Percentiles rank a stretch among this genome's conserved stretches.
Conservation (phyloP, 108 stramenopile genomes). For the Cyclotella kingstonii region DNA sequence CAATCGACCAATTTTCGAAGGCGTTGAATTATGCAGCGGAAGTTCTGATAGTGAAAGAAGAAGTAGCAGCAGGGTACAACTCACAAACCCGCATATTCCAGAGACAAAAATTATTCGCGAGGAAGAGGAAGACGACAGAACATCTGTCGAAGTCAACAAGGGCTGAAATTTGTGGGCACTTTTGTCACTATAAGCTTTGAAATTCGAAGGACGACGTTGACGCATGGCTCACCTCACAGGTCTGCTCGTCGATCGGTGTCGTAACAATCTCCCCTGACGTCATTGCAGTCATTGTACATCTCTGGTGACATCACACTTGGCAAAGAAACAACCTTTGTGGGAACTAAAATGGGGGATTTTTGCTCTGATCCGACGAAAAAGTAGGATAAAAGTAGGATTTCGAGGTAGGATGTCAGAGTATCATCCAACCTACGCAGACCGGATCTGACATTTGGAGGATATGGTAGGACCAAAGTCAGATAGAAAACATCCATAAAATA, state of each 20-base stretch:
- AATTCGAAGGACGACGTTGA: neutral
- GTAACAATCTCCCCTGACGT: neutral
- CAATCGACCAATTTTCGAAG: neutral
- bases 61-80: neutral
- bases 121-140: no score
- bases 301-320: no score
- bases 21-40: neutral
- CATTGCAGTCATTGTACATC: neutral
- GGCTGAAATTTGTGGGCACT: neutral
- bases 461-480: no score
- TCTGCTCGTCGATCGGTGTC: neutral
- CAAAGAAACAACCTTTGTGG: no score
- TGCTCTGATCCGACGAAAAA: no score
- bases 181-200: neutral
- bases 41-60: neutral
- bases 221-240: neutral
- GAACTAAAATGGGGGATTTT: no score
- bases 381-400: no score
- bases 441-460: no score
- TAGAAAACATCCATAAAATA: no score
- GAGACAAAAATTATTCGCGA: neutral
- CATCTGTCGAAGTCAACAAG: neutral
- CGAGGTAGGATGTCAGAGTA: no score
- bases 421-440: no score
- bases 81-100: conserved; percentile 1